A percentile compares a stretch with the other conserved stretches of the same genome.
phyloP scores from a whole-genome alignment of 2,329 filamentous ascomycete species.

The Paramyrothecium sp. region DNA sequence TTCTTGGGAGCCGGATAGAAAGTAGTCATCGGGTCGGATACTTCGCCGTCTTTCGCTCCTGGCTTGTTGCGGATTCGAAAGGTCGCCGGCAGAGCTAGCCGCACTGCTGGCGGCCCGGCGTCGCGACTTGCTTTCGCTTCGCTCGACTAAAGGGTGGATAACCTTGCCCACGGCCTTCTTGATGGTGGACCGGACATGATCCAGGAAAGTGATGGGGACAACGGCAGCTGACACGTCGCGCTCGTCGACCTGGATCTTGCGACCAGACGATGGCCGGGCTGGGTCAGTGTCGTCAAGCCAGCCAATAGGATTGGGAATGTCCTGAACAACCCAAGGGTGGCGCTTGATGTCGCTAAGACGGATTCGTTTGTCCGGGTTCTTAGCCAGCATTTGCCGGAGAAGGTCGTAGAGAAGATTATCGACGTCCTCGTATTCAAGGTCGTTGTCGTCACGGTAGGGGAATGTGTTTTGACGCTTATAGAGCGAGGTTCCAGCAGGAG shows the following conservation, averaged over 20 bases:
- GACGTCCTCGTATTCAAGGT: conserved; percentile 82
- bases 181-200: conserved; percentile 77
- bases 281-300: conserved; percentile 98
- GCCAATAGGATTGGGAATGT: conserved; percentile 67
- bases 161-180: conserved; percentile 66
- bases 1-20: conserved; percentile 40
- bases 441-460: conserved; percentile 73
- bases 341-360: conserved; percentile 89
- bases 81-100: conserved; percentile 63
- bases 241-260: conserved; percentile 88
- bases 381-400: conserved; percentile 74
- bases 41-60: conserved; percentile 52
- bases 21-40: conserved; percentile 54
- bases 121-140: conserved; percentile 52
- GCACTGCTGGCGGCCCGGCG: conserved; percentile 60
- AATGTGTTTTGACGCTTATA: conserved; percentile 58
- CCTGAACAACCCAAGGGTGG: conserved; percentile 85
- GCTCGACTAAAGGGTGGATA: conserved; percentile 59
- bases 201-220: conserved; percentile 82
- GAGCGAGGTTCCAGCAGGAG: conserved; percentile 52
- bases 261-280: conserved; percentile 70
- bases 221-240: conserved; percentile 89
- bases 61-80: conserved; percentile 53
- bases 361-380: conserved; percentile 87
- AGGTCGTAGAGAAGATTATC: conserved; percentile 79